phyloP scores from a whole-genome alignment of 768 basidiomycete genomes.

The Lactifluus subvellereus region DNA sequence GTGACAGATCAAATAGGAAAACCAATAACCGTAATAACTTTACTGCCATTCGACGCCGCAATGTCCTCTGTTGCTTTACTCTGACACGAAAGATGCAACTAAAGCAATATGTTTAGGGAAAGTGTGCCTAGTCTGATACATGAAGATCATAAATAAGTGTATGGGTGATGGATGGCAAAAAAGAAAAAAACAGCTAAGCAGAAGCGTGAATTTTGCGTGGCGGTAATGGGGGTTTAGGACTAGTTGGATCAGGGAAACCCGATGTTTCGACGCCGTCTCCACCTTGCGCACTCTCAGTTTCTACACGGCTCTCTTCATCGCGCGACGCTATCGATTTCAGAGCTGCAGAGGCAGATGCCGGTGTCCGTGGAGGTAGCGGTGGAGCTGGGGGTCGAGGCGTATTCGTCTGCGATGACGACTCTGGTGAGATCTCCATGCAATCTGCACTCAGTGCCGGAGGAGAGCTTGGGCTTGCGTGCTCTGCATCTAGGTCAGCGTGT shows the following conservation, averaged over 20 bases:
- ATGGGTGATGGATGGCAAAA: neutral
- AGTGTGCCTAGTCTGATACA: constrained; percentile 13
- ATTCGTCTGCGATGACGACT: constrained; percentile 7
- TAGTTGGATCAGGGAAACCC: neutral
- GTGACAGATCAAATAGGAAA: constrained; percentile 12
- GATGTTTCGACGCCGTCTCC: constrained; percentile 5
- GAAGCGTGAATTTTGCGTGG: constrained; percentile 24
- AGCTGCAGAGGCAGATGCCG: constrained; percentile 45
- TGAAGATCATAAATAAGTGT: constrained; percentile 11
- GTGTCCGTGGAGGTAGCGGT: constrained; percentile 45
- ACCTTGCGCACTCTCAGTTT: neutral
- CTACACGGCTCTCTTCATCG: constrained; percentile 29
- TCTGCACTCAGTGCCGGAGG: neutral
- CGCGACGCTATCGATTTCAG: constrained; percentile 50
- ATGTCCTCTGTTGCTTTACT: neutral
- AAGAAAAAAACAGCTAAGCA: constrained; percentile 2
- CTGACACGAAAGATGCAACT: neutral
- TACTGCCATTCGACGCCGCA: too few species aligned
- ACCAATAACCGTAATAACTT: neutral
- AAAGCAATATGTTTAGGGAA: neutral
- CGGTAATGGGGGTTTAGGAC: constrained; percentile 26
- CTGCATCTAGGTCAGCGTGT: constrained; percentile 7
- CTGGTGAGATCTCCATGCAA: neutral
- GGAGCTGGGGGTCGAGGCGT: constrained; percentile 31
- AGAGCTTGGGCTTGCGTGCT: neutral